Evolutionary conservation across 2,329 filamentous ascomycete species (phyloP), one percentile per base, ranked within the genome.

Genomic region (Monosporascus sp.): DNA sequence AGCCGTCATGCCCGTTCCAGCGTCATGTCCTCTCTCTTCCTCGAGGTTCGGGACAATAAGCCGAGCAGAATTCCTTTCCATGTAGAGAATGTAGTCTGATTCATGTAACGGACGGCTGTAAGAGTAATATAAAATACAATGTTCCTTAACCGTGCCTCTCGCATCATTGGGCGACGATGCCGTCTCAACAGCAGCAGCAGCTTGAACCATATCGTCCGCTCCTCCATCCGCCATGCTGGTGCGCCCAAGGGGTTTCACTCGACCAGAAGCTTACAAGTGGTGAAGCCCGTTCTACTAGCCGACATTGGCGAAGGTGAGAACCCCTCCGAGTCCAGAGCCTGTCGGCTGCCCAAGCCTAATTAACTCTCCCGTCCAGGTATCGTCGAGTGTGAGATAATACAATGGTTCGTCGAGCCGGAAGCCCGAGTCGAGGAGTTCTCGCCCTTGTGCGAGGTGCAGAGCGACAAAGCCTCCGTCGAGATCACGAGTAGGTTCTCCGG

Each of bases 331-430:
- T 11, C 6, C 17, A 6, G 20, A 11, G 11, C 31, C 31, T 34
- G 11, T 34, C 31, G 3, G 31, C 9, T 5, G 31, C 11, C 31
- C 2, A 14, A 34, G 5, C 7, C 2, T 25, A 6, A 5, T 34
- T 34, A 34, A 34, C 31, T 34, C 31, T 34, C 9, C 51, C n/a
- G 50, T 49, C 42, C 62, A 94, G 94, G 94, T 51, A 99, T 97
- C 65, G 92, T 94, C 68, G 94, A 99, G 74, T 96, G 94, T 67
- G 94, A 99, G 72, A 90, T 99, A 65, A 97, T 97, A 65, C 94
- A 99, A 76, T 99, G 94, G 94, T 99, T 97, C 70, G 93, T 99
- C 60, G 88, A 97, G 73, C 91, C 95, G 48, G 93, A 92, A 54
- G 94, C 94, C 37, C 86, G 89, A 53, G 92, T 99, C 63, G 92